phyloP scores from a whole-genome alignment of 2,329 filamentous ascomycete species.

The Penicillium sp. region DNA sequence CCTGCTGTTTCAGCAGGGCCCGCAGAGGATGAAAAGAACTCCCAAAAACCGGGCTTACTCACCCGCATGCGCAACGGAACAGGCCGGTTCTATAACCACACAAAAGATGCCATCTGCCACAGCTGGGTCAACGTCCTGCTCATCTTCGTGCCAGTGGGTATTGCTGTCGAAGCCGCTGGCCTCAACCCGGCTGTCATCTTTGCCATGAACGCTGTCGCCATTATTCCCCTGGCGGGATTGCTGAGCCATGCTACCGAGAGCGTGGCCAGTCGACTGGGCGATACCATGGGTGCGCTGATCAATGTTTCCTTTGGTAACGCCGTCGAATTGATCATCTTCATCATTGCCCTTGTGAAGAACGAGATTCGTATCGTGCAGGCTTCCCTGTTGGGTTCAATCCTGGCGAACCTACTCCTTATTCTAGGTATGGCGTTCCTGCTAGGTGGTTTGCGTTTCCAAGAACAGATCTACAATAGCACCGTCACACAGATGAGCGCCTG shows the following conservation, averaged over 20 bases:
- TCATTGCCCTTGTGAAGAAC: slow-evolving; percentile 75
- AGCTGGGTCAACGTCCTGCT: slow-evolving; percentile 49
- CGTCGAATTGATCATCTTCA: slow-evolving; percentile 76
- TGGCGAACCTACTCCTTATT: slow-evolving; percentile 85
- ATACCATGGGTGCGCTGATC: slow-evolving; percentile 70
- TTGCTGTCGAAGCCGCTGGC: slow-evolving; percentile 38
- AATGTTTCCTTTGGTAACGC: slow-evolving; percentile 80
- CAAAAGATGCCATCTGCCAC: slow-evolving; percentile 36
- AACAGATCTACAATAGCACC: slow-evolving; percentile 95
- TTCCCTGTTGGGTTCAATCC: slow-evolving; percentile 82
- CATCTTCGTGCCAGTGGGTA: slow-evolving; percentile 45
- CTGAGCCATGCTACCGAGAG: slow-evolving; percentile 74
- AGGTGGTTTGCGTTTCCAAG: slow-evolving; percentile 81
- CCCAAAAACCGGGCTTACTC: slow-evolving; percentile 25
- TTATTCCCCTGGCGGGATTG: slow-evolving; percentile 72
- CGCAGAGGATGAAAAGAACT: slow-evolving; percentile 19
- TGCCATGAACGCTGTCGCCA: slow-evolving; percentile 72
- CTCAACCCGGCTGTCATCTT: slow-evolving; percentile 66
- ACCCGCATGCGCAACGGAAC: slow-evolving; percentile 34
- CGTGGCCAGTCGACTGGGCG: slow-evolving; percentile 70
- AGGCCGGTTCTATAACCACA: slow-evolving; percentile 36
- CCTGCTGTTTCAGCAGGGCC: slow-evolving; percentile 18
- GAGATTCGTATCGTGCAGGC: slow-evolving; percentile 92
- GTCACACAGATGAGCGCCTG: slow-evolving; percentile 97
- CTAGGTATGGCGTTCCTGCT: slow-evolving; percentile 89